Evolutionary conservation across 2,329 filamentous ascomycete genomes (phyloP).

Genomic region (Phaeosphaeria sp.): DNA sequence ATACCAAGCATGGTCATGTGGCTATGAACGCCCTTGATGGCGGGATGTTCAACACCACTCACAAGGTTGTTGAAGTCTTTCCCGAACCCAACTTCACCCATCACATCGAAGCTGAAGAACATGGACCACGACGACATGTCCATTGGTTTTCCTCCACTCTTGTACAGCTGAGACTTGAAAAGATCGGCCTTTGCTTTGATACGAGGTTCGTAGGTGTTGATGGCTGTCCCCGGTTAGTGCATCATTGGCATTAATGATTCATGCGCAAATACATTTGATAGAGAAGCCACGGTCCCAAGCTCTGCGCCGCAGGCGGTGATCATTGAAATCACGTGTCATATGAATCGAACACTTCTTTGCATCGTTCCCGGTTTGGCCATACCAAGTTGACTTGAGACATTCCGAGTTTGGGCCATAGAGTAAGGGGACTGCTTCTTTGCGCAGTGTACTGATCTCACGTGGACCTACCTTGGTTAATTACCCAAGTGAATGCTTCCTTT

Average conservation of each 20-base stretch:
- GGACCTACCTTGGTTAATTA: slow-evolving; percentile 18
- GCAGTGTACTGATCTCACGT: slow-evolving; percentile 30
- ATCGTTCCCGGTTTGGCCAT: slow-evolving; percentile 30
- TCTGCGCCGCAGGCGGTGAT: slow-evolving; percentile 26
- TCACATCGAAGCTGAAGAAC: slow-evolving; percentile 39
- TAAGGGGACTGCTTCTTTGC: slow-evolving; percentile 24
- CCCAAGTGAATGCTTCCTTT: too few relatives aligned
- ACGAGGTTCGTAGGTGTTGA: slow-evolving; percentile 30
- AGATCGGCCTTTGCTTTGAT: slow-evolving; percentile 32
- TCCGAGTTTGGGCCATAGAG: slow-evolving; percentile 32
- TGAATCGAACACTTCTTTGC: slow-evolving; percentile 25
- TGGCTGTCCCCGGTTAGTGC: slow-evolving; percentile 12
- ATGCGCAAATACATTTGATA: slow-evolving; percentile 22
- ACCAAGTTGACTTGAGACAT: slow-evolving; percentile 36
- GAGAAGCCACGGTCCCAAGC: slow-evolving; percentile 39
- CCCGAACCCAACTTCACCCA: slow-evolving; percentile 38
- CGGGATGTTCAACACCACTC: slow-evolving; percentile 33
- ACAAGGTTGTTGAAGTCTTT: slow-evolving; percentile 34
- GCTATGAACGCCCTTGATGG: slow-evolving; percentile 45
- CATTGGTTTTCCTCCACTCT: slow-evolving; percentile 22
- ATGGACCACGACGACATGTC: slow-evolving; percentile 33
- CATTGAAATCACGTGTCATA: slow-evolving; percentile 30
- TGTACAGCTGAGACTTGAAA: slow-evolving; percentile 21
- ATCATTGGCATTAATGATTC: background rate
- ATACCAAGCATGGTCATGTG: slow-evolving; percentile 45